Conservation (phyloP, 164 flowering plant genomes). For the Berberis vulgaris region DNA sequence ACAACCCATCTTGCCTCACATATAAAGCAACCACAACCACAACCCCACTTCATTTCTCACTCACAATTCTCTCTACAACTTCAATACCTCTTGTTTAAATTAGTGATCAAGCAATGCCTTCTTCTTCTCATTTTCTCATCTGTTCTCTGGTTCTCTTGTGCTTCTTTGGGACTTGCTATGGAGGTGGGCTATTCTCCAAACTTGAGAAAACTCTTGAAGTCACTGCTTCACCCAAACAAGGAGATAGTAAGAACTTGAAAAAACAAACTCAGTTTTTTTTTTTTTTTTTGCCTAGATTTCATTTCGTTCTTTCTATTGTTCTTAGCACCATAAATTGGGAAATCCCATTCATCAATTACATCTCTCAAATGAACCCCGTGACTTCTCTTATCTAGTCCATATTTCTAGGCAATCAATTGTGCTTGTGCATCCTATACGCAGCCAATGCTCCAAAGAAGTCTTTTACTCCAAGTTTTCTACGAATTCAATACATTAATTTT, state of each 20-base stretch:
- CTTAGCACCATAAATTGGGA: too few relatives aligned
- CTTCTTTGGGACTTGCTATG: conserved; percentile 23
- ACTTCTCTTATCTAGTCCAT: too few relatives aligned
- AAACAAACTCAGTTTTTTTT: not conserved
- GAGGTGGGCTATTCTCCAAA: conserved; percentile 24
- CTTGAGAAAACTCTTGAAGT: conserved; percentile 27
- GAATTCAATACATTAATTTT: too few relatives aligned
- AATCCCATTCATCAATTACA: too few relatives aligned
- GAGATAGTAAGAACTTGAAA: conserved; percentile 19
- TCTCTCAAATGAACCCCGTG: too few relatives aligned
- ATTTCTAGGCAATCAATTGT: too few relatives aligned
- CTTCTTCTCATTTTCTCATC: conserved; percentile 25
- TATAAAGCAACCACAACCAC: not conserved
- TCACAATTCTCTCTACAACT: not conserved
- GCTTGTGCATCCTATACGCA: too few relatives aligned
- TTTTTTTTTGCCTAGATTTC: not conserved
- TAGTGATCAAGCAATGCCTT: conserved; percentile 18
- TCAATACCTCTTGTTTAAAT: not conserved
- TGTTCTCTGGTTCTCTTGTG: conserved; percentile 26
- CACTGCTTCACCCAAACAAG: conserved; percentile 29
- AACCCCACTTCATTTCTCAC: not conserved
- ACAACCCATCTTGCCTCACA: not conserved
- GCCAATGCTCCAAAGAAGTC: too few relatives aligned
- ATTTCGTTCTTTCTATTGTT: too few relatives aligned
- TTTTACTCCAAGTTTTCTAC: too few relatives aligned